These are phyloP conservation scores for Fonsecaea multimorphosa DNA, from an alignment of 2,329 filamentous ascomycete genomes.

Conservation along the genomic window DNA sequence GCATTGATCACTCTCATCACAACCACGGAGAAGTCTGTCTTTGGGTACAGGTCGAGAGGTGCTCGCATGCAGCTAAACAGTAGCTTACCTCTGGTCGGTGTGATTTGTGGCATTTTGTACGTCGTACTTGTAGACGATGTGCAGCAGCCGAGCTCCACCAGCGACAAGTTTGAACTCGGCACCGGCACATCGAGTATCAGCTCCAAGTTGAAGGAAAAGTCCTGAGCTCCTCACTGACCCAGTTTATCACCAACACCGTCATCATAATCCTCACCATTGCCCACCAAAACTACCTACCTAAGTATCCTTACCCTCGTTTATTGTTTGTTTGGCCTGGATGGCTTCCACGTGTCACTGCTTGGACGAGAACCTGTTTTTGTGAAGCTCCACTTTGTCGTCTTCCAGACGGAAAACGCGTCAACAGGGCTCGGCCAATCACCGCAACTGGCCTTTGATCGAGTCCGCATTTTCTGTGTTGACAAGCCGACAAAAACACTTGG, in stretches of 20 bases:
- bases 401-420: slow-evolving; percentile 26
- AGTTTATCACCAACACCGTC: neutral
- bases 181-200: slow-evolving; percentile 1
- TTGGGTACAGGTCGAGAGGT: neutral
- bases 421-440: slow-evolving; percentile 32
- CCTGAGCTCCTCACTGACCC: slow-evolving; percentile 3
- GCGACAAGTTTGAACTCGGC: neutral
- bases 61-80: neutral
- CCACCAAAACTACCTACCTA: neutral
- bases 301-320: slow-evolving; percentile 10
- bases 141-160: slow-evolving; percentile 17
- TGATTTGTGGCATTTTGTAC: slow-evolving; percentile 7
- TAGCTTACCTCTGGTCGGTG: neutral
- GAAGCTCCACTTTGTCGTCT: slow-evolving; percentile 15
- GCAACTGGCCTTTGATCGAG: slow-evolving; percentile 18
- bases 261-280: neutral
- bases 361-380: slow-evolving; percentile 21
- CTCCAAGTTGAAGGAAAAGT: neutral
- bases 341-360: slow-evolving; percentile 19
- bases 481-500: slow-evolving; percentile 20
- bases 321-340: slow-evolving; percentile 5
- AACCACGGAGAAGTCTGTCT: neutral
- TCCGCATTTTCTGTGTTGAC: slow-evolving; percentile 36
- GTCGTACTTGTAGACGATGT: neutral
- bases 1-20: neutral